phyloP scores from a whole-genome alignment of 805 yeast genomes.

The Saccharomycopsis javanensis region DNA sequence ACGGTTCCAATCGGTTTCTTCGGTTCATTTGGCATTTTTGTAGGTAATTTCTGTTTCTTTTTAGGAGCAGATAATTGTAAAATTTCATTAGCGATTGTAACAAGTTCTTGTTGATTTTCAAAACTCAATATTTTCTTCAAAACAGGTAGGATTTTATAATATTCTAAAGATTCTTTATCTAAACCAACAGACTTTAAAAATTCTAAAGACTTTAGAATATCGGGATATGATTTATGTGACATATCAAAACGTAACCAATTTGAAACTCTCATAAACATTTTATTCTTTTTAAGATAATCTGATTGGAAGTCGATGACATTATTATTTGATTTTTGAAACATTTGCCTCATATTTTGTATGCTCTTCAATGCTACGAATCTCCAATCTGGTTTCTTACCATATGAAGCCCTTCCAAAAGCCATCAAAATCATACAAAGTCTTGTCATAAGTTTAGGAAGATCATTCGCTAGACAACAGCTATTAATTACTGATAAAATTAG shows the following conservation, averaged over 20 bases:
- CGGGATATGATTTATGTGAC: conserved; percentile 5
- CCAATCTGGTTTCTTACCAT: conserved; percentile 18
- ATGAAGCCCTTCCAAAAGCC: conserved; percentile 15
- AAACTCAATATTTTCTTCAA: conserved; percentile 8
- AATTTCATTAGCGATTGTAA: neutral
- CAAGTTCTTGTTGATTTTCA: conserved; percentile 10
- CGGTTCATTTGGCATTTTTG: neutral
- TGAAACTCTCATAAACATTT: conserved; percentile 18
- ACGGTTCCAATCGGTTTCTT: neutral
- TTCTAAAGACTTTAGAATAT: conserved; percentile 5
- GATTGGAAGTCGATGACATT: conserved; percentile 13
- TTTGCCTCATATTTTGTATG: conserved; percentile 4
- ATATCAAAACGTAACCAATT: conserved; percentile 19
- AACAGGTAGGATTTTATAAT: conserved; percentile 13
- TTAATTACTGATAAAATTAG: conserved; percentile 11
- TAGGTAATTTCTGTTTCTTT: neutral
- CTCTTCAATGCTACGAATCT: conserved; percentile 15
- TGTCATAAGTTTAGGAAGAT: conserved; percentile 15
- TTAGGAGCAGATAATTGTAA: neutral
- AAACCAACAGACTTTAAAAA: conserved; percentile 15
- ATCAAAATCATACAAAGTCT: conserved; percentile 11
- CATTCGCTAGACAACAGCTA: neutral
- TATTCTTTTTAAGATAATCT: conserved; percentile 12
- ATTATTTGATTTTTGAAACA: neutral
- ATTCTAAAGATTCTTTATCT: conserved; percentile 5